Percentiles rank a stretch among this genome's conserved stretches.
These are phyloP conservation scores for Nitzschia putrida DNA, from an alignment of 108 stramenopile genomes.

Conservation along the genomic window DNA sequence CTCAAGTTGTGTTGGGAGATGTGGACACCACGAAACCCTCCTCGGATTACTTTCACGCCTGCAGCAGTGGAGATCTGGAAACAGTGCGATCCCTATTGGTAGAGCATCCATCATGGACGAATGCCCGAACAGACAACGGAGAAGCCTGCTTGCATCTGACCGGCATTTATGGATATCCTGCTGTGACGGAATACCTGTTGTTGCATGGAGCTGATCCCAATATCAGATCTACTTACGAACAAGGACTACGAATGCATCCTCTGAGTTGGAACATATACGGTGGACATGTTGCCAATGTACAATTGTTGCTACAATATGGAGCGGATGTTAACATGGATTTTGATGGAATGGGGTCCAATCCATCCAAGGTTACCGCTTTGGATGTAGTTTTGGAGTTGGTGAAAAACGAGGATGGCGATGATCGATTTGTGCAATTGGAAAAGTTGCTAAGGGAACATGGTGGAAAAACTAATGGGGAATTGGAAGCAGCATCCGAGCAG, in stretches of 20 bases:
- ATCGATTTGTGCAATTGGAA: conserved; percentile 53
- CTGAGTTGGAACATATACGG: conserved; percentile 81
- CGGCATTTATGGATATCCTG: conserved; percentile 55
- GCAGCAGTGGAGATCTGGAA: conserved; percentile 27
- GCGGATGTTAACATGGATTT: conserved; percentile 82
- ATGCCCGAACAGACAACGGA: conserved; percentile 56
- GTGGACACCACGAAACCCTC: neutral
- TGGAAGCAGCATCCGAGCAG: neutral
- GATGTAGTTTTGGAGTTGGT: conserved; percentile 67
- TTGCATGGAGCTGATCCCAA: conserved; percentile 75
- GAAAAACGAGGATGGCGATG: conserved; percentile 44
- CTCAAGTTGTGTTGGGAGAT: conserved; percentile 12
- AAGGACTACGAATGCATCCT: conserved; percentile 84
- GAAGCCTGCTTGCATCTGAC: conserved; percentile 80
- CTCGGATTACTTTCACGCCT: conserved; percentile 24
- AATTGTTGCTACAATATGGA: conserved; percentile 63
- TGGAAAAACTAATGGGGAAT: conserved; percentile 38
- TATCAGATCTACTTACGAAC: conserved; percentile 62
- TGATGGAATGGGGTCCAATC: conserved; percentile 43
- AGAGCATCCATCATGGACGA: conserved; percentile 45
- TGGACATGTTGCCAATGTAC: conserved; percentile 66
- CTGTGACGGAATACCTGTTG: conserved; percentile 56
- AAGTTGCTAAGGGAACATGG: conserved; percentile 50
- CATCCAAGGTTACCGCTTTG: conserved; percentile 51
- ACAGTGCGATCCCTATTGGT: conserved; percentile 6